These are phyloP conservation scores for Rhodocollybia butyracea DNA, from an alignment of 768 basidiomycete species.

Conservation along the genomic window DNA sequence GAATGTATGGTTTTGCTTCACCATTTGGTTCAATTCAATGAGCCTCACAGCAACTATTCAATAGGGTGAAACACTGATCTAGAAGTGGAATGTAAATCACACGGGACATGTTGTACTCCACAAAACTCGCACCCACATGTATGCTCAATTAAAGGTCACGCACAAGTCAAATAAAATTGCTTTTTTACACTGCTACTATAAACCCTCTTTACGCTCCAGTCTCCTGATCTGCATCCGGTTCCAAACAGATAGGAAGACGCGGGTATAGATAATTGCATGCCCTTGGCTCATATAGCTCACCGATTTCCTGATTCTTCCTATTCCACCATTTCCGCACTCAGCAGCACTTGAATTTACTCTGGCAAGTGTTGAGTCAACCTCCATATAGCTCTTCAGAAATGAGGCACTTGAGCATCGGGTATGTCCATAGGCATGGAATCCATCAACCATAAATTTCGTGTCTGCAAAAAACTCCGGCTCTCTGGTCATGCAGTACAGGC, in stretches of 20 bases:
- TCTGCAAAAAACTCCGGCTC: conserved; percentile 17
- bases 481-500: conserved; percentile 14
- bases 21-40: no score
- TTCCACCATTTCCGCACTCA: neutral
- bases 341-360: neutral
- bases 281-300: neutral
- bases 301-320: neutral
- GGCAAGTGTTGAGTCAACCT: neutral
- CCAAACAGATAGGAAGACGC: neutral
- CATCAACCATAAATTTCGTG: conserved; percentile 17
- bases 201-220: neutral
- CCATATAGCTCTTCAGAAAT: neutral
- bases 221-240: neutral
- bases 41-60: no score
- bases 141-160: no score
- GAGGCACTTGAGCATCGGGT: neutral
- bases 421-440: conserved; percentile 17
- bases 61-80: no score
- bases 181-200: no score
- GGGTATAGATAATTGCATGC: neutral
- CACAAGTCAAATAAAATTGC: no score
- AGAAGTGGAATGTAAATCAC: no score
- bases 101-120: no score
- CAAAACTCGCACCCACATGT: no score
- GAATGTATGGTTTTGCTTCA: no score